phyloP scores from a whole-genome alignment of 2,329 filamentous ascomycete species.

The Phaeosphaeriaceae sp. region DNA sequence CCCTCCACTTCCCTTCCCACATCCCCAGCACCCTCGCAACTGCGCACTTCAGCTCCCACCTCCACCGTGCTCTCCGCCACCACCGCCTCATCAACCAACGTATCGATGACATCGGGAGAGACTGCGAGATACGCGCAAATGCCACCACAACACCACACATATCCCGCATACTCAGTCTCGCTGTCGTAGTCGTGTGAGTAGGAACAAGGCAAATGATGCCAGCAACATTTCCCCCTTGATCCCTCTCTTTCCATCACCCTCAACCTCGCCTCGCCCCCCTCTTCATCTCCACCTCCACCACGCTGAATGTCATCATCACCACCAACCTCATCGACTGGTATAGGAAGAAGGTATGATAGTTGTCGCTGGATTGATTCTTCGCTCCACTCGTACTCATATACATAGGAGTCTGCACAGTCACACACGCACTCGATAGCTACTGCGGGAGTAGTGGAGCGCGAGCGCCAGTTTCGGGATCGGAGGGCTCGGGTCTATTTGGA shows the following conservation, averaged over 20 bases:
- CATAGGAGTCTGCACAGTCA: no score
- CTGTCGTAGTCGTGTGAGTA: no score
- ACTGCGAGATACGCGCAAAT: background rate
- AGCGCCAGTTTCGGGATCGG: background rate
- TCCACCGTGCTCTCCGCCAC: background rate
- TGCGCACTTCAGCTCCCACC: background rate
- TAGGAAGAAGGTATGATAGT: background rate
- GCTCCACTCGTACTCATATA: conserved; percentile 2
- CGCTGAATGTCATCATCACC: background rate
- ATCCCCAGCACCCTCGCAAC: background rate
- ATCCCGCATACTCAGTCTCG: no score
- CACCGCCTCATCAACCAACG: background rate
- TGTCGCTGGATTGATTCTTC: conserved; percentile 15
- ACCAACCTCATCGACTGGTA: background rate
- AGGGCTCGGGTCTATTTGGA: background rate
- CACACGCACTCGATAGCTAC: background rate
- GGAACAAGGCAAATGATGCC: background rate
- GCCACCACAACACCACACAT: conserved; percentile 3
- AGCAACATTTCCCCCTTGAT: background rate
- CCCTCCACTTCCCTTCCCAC: background rate
- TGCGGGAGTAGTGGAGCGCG: background rate
- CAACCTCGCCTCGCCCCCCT: background rate
- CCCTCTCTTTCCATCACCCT: no score
- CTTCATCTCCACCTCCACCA: background rate
- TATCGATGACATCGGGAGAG: background rate